Evolutionary conservation across 768 basidiomycete species (phyloP).

Genomic region (Suillus lakei): DNA sequence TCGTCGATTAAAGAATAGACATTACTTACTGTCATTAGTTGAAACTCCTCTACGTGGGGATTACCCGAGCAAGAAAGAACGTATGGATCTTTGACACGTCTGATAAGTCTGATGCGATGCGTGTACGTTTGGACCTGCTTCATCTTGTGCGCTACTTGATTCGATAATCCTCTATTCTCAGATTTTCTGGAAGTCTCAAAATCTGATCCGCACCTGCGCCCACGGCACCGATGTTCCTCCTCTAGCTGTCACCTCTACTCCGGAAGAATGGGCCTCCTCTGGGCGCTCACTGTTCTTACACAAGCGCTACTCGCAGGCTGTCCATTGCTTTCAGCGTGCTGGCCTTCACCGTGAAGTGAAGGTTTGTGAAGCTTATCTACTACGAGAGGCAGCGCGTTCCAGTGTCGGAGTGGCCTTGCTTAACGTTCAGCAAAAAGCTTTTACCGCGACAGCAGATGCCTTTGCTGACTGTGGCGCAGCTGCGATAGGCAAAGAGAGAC

Average conservation of each 20-base stretch:
- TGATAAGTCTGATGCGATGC: slow-evolving; percentile 57
- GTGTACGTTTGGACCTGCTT: slow-evolving; percentile 39
- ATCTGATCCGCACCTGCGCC: slow-evolving; percentile 51
- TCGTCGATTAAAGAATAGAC: not conserved
- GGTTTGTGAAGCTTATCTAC: slow-evolving; percentile 56
- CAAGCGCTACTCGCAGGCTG: slow-evolving; percentile 49
- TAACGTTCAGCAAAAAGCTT: slow-evolving; percentile 42
- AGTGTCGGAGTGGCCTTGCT: slow-evolving; percentile 29
- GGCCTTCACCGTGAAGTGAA: slow-evolving; percentile 44
- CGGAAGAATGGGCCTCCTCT: slow-evolving; percentile 46
- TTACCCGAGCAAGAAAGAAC: slow-evolving; percentile 70
- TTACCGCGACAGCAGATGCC: slow-evolving; percentile 49
- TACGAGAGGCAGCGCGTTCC: slow-evolving; percentile 53
- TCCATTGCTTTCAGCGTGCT: slow-evolving; percentile 58
- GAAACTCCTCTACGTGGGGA: slow-evolving; percentile 71
- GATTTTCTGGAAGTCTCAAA: slow-evolving; percentile 54
- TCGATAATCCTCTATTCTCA: slow-evolving; percentile 25
- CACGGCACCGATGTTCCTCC: slow-evolving; percentile 53
- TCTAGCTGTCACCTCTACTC: slow-evolving; percentile 57
- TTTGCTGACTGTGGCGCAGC: slow-evolving; percentile 49
- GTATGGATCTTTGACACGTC: slow-evolving; percentile 74
- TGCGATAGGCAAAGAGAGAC: slow-evolving; percentile 33
- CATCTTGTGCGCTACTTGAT: not conserved
- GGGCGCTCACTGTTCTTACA: slow-evolving; percentile 44
- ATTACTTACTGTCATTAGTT: slow-evolving; percentile 42